Conservation (phyloP, 805 yeast genomes). For the Yarrowia phangngaensis region DNA sequence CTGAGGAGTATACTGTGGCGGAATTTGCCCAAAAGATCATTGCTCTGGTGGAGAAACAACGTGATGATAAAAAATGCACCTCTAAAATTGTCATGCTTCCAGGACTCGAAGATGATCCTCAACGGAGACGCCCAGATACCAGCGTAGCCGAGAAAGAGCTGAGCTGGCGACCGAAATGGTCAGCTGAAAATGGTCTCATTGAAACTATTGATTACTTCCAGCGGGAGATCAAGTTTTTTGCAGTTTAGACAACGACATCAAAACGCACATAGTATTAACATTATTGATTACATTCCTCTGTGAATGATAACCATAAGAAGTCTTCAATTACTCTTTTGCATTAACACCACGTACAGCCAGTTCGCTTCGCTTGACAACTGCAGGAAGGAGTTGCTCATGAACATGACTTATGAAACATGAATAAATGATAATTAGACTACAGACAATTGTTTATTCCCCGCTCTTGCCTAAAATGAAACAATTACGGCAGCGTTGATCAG, state of each 20-base stretch:
- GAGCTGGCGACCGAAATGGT: constrained; percentile 35
- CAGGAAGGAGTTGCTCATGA: too few species aligned
- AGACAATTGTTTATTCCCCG: too few species aligned
- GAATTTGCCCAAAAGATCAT: constrained; percentile 34
- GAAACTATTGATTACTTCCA: constrained; percentile 34
- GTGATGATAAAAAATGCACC: constrained; percentile 28
- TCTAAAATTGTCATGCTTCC: constrained; percentile 30
- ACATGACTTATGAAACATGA: too few species aligned
- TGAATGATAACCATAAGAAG: too few species aligned
- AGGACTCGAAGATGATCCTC: constrained; percentile 35
- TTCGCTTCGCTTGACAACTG: too few species aligned
- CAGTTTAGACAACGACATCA: too few species aligned
- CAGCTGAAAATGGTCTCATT: constrained; percentile 31
- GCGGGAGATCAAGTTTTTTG: constrained; percentile 28
- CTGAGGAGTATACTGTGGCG: constrained; percentile 33
- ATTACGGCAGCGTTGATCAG: constrained; percentile 38
- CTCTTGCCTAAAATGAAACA: constrained; percentile 29
- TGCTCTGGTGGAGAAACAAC: constrained; percentile 29
- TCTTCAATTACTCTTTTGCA: too few species aligned
- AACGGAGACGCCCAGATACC: constrained; percentile 33
- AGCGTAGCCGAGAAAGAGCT: constrained; percentile 31
- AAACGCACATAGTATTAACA: too few species aligned
- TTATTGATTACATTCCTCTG: too few species aligned
- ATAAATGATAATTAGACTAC: too few species aligned
- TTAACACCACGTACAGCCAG: too few species aligned